Evolutionary conservation across 305 asterid genomes (phyloP).

Genomic region (Petunia hybrid): DNA sequence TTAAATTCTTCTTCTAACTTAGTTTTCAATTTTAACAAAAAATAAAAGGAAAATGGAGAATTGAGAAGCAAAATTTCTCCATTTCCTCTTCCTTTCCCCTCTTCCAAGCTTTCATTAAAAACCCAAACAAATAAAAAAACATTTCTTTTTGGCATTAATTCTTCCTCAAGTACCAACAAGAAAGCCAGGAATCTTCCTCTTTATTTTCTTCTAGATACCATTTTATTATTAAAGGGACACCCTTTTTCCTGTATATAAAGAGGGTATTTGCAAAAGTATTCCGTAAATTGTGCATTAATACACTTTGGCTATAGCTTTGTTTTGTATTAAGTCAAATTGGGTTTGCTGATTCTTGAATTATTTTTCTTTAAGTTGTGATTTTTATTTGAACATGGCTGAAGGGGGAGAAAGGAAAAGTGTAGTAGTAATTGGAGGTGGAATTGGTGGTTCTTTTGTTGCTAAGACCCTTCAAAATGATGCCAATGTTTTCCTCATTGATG

Average conservation of each 20-base stretch:
- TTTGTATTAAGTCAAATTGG: neutral
- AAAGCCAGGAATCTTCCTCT: neutral
- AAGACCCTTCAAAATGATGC: slow-evolving; percentile 66
- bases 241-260: neutral
- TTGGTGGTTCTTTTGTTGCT: slow-evolving; percentile 73
- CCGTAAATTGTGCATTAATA: neutral
- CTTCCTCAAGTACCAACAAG: neutral
- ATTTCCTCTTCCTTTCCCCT: neutral
- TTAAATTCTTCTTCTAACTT: neutral
- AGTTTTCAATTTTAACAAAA: neutral
- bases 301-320: neutral
- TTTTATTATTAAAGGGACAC: neutral
- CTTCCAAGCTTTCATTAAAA: neutral
- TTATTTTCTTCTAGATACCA: neutral
- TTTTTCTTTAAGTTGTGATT: neutral
- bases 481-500: slow-evolving; percentile 65
- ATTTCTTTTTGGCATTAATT: neutral
- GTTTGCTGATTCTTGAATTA: slow-evolving; percentile 1
- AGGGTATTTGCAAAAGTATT: neutral
- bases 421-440: slow-evolving; percentile 90
- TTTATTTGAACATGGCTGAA: slow-evolving; percentile 30
- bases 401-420: slow-evolving; percentile 61
- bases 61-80: neutral
- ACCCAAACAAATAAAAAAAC: neutral
- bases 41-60: neutral